Base-by-base conservation (phyloP, 2,329 filamentous ascomycete species). In the Aspergillus tubingensis region DNA sequence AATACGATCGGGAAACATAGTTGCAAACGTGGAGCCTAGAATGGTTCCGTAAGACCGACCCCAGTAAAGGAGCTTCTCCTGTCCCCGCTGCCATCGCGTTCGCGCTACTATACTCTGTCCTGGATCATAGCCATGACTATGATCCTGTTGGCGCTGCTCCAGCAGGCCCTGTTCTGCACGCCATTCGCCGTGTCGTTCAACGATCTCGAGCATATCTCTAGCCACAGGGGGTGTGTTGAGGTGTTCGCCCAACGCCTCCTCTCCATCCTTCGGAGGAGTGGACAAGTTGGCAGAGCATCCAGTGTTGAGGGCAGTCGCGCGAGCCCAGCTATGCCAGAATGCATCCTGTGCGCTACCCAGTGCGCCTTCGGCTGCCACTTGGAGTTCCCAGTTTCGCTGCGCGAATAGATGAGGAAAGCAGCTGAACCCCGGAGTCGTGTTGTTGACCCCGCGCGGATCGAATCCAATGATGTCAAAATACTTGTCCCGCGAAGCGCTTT, bases 1-100 rank as follows among this genome's bases (percentile, higher is more conserved):
- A 15, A 77, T 60, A 15, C 73, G 72, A 48, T 80, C 70, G 0
- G 81, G 80, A 38, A 74, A 82, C 56, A 83, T 72, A 3, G 76
- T 69, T 0, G 81, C 79, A 61, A 82, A 80, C 0, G 80, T 83
- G 0, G 74, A 68, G 3, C 81, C 81, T 0, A 83, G 69, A 1
- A 80, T 65, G 0, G 80, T 79, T 3, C 81, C 81, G 59, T 82
- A 83, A 2, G 76, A 80, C 19, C 78, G 70, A 6, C 76, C 77
- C 76, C 77, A 80, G 62, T 77, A 80, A 19, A 74, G 65, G 0
- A 80, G 63, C 17, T 68, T 70, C 52, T 76, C 74, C 19, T 68
- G 43, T 2, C 65, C 68, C 5, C 59, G 67, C 3, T 62, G 63
- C 68, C 75, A 78, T 49, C 59, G 60, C 5, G 74, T 74, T 23